phyloP scores from a whole-genome alignment of 2,329 filamentous ascomycete genomes.

The Claviceps cyperi region DNA sequence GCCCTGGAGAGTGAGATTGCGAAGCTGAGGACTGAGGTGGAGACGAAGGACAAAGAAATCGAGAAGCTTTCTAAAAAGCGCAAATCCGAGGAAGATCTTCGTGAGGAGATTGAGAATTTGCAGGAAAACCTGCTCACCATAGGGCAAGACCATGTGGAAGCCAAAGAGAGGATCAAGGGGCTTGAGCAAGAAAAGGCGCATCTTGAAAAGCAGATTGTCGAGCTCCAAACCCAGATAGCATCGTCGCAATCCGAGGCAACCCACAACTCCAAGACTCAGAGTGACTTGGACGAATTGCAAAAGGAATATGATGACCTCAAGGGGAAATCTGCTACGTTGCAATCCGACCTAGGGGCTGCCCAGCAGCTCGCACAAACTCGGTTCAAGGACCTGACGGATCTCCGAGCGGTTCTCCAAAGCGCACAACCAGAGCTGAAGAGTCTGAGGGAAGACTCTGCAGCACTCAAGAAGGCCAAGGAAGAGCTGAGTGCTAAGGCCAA shows the following conservation, averaged over 20 bases:
- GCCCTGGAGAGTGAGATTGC: slow-evolving; percentile 34
- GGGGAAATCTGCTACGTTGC: slow-evolving; percentile 50
- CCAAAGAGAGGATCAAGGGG: slow-evolving; percentile 61
- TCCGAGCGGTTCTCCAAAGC: slow-evolving; percentile 68
- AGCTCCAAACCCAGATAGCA: slow-evolving; percentile 57
- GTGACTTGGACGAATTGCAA: slow-evolving; percentile 42
- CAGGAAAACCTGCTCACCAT: slow-evolving; percentile 66
- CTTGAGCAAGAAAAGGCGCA: slow-evolving; percentile 54
- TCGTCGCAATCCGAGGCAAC: slow-evolving; percentile 19
- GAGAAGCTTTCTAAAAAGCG: slow-evolving; percentile 55
- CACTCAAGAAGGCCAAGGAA: slow-evolving; percentile 60
- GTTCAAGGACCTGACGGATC: slow-evolving; percentile 75
- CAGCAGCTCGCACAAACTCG: slow-evolving; percentile 75
- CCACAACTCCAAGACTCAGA: slow-evolving; percentile 40
- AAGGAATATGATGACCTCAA: slow-evolving; percentile 54
- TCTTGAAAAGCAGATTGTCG: slow-evolving; percentile 46
- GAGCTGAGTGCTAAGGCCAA: slow-evolving; percentile 45
- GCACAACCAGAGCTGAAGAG: slow-evolving; percentile 73
- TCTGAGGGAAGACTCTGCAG: slow-evolving; percentile 61
- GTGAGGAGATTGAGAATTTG: slow-evolving; percentile 75
- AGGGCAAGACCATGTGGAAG: slow-evolving; percentile 71
- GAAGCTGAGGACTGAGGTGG: slow-evolving; percentile 36
- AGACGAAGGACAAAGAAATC: slow-evolving; percentile 59
- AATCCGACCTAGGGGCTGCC: slow-evolving; percentile 73
- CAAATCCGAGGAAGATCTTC: slow-evolving; percentile 61